A percentile compares a stretch with the other conserved stretches of the same genome.
Conservation (phyloP, 768 basidiomycete species). For the Pluteus cervinus region DNA sequence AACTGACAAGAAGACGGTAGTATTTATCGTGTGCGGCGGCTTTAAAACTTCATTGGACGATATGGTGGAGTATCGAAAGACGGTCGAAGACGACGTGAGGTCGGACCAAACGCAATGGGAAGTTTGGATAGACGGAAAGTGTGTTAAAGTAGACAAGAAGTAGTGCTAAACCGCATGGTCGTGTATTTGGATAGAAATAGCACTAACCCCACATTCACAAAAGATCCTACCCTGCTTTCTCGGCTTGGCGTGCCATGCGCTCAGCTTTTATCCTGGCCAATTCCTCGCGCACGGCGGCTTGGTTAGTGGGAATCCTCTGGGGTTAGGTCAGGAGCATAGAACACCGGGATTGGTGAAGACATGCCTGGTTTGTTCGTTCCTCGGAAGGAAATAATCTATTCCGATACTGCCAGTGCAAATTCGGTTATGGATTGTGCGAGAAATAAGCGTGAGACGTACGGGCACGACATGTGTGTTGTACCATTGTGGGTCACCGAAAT, state of each 20-base stretch:
- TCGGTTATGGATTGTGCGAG: background rate
- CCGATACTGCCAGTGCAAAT: conserved; percentile 46
- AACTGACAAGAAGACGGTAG: conserved; percentile 31
- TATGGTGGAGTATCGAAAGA: conserved; percentile 37
- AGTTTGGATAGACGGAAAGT: conserved; percentile 34
- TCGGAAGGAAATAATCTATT: conserved; percentile 64
- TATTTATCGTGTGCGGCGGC: conserved; percentile 69
- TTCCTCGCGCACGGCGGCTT: conserved; percentile 59
- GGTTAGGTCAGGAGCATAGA: background rate
- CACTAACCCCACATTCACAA: conserved; percentile 13
- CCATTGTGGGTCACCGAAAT: conserved; percentile 88
- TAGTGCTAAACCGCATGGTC: background rate
- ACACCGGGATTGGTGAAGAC: background rate
- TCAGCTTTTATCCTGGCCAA: conserved; percentile 67
- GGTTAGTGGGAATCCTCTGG: conserved; percentile 62
- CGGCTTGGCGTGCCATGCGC: conserved; percentile 37
- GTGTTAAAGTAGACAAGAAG: conserved; percentile 23
- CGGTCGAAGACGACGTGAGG: conserved; percentile 29
- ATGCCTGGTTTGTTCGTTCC: conserved; percentile 48
- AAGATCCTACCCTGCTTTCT: conserved; percentile 23
- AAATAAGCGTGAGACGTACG: conserved; percentile 27
- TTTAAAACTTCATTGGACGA: conserved; percentile 60
- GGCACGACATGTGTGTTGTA: conserved; percentile 74
- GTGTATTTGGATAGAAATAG: too few relatives aligned
- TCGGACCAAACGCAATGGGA: conserved; percentile 21